These are phyloP conservation scores for Tolypocladium nubicola DNA, from an alignment of 2,329 filamentous ascomycete species.

Conservation along the genomic window DNA sequence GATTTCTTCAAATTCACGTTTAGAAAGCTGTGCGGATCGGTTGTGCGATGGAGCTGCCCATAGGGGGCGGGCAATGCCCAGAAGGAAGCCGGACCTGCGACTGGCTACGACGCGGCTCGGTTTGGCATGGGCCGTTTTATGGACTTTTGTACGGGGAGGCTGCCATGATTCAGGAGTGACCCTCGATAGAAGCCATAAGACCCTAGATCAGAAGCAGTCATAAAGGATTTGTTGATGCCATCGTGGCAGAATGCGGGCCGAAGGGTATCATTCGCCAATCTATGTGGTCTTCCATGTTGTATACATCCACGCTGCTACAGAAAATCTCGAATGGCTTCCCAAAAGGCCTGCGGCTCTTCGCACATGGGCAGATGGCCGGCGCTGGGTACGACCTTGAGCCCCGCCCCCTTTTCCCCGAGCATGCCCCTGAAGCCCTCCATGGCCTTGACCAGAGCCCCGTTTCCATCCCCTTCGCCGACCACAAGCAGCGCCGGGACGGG, in stretches of 20 bases:
- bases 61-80: neutral
- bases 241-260: neutral
- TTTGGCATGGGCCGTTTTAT: neutral
- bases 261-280: neutral
- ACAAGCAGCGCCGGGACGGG: conserved; percentile 55
- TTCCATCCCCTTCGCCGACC: conserved; percentile 62
- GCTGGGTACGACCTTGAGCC: conserved; percentile 54
- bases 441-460: conserved; percentile 59
- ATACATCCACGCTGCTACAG: conserved; percentile 21
- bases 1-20: neutral
- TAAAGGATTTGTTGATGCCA: neutral
- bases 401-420: conserved; percentile 43
- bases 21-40: neutral
- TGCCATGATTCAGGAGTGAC: neutral
- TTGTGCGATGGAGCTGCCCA: neutral
- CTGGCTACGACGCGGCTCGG: neutral
- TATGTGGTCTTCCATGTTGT: neutral
- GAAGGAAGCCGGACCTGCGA: neutral
- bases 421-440: conserved; percentile 63
- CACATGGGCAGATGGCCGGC: conserved; percentile 81
- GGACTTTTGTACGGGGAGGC: neutral
- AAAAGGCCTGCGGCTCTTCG: conserved; percentile 61
- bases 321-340: conserved; percentile 49
- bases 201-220: neutral
- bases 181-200: neutral